Percentiles rank a stretch among this genome's conserved stretches.
Conservation (phyloP, 2,329 filamentous ascomycete genomes). For the Pseudohalonectria lignicola region DNA sequence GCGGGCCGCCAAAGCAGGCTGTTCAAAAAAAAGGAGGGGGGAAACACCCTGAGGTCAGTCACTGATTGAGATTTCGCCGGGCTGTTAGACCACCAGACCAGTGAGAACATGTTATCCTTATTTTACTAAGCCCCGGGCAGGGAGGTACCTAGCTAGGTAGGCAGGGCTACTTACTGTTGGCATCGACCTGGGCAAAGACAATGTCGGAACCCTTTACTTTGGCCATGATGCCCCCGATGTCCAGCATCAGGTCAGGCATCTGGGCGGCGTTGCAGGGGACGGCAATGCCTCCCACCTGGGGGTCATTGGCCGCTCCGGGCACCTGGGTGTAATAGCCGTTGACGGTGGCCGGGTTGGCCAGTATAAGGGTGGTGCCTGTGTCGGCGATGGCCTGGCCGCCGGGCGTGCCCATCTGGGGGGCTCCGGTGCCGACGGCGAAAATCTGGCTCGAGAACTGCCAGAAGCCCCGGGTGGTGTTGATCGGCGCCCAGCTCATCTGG, state of each 20-base stretch:
- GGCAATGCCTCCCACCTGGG: constrained; percentile 28
- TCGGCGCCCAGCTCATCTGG: constrained; percentile 46
- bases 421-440: constrained; percentile 40
- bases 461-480: constrained; percentile 53
- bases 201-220: constrained; percentile 41
- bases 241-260: constrained; percentile 39
- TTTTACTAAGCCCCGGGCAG: no score
- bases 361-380: constrained; percentile 52
- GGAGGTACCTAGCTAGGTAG: constrained; percentile 3
- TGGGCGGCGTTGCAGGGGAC: constrained; percentile 31
- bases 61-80: no score
- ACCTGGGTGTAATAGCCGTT: constrained; percentile 37
- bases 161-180: constrained; percentile 33
- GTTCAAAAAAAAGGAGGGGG: neutral
- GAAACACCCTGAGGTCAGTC: no score
- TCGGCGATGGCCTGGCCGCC: constrained; percentile 39
- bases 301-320: constrained; percentile 26
- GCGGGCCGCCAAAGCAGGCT: constrained; percentile 59
- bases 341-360: constrained; percentile 42
- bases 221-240: constrained; percentile 46
- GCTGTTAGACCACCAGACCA: no score
- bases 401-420: constrained; percentile 20
- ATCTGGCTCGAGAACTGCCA: constrained; percentile 53
- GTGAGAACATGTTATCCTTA: no score
- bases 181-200: constrained; percentile 38